These are phyloP conservation scores for Eudorina sp. DNA, from an alignment of 139 green algal species.

Conservation along the genomic window DNA sequence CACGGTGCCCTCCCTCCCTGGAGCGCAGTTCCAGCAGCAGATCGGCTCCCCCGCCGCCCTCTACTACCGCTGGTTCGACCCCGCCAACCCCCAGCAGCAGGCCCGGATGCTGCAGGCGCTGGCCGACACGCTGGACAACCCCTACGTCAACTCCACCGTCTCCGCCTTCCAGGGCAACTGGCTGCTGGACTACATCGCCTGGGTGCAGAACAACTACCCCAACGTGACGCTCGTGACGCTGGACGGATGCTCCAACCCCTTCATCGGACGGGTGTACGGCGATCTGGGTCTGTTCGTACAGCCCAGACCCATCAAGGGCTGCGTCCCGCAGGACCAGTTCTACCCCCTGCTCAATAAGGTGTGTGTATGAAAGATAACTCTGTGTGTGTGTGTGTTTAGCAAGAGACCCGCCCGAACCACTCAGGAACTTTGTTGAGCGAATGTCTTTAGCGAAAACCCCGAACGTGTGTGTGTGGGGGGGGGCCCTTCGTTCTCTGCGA, in stretches of 20 bases:
- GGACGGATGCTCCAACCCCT: conserved; percentile 56
- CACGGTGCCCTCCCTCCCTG: neutral
- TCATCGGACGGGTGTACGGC: neutral
- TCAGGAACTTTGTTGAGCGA: too few species aligned
- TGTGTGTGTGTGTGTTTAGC: too few species aligned
- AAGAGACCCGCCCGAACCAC: too few species aligned
- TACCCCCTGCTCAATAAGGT: conserved; percentile 47
- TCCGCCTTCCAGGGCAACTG: conserved; percentile 53
- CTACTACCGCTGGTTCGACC: conserved; percentile 58
- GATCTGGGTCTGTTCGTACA: conserved; percentile 25
- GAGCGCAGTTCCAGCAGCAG: conserved; percentile 50
- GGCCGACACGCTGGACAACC: conserved; percentile 3
- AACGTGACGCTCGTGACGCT: neutral
- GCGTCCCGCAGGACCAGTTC: conserved; percentile 41
- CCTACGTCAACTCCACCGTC: conserved; percentile 51
- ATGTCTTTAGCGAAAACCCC: too few species aligned
- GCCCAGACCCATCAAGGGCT: conserved; percentile 14
- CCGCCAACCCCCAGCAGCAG: conserved; percentile 32
- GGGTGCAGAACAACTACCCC: conserved; percentile 5
- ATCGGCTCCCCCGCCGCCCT: conserved; percentile 37
- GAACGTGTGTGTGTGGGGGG: too few species aligned
- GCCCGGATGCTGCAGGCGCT: conserved; percentile 47
- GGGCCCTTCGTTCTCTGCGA: too few species aligned
- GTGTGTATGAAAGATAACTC: too few species aligned
- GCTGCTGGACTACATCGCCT: conserved; percentile 48